Evolutionary conservation across 2,329 filamentous ascomycete species (phyloP).

Genomic region (Aspergillus pseudotamarii): DNA sequence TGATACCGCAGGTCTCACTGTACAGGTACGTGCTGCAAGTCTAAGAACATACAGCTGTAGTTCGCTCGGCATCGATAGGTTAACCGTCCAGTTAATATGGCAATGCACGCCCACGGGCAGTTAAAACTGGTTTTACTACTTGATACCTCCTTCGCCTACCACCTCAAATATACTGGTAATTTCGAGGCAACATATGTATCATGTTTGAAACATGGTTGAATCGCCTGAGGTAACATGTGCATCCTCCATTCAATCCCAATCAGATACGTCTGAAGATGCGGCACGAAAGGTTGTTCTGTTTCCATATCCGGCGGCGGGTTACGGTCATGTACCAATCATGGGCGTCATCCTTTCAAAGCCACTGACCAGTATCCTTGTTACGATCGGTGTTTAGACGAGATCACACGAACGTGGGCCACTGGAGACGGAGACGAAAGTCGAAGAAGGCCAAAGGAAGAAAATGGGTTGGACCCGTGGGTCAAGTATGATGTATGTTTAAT

Average conservation of each 20-base stretch:
- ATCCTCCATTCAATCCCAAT: neutral
- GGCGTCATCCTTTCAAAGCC: conserved; percentile 10
- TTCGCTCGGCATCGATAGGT: neutral
- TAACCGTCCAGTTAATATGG: neutral
- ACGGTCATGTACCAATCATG: conserved; percentile 5
- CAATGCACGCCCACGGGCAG: neutral
- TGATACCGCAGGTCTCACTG: neutral
- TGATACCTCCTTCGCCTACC: neutral
- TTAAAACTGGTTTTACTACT: neutral
- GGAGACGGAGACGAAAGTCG: conserved; percentile 12
- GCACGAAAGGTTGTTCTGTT: neutral
- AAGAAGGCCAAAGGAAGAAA: neutral
- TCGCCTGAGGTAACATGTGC: conserved; percentile 3
- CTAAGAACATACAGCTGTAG: neutral
- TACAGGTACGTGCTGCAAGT: neutral
- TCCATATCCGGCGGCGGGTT: conserved; percentile 1
- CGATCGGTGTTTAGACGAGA: conserved; percentile 12
- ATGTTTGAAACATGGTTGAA: conserved; percentile 6
- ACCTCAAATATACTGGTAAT: neutral
- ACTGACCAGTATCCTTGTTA: conserved; percentile 8
- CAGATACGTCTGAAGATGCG: neutral
- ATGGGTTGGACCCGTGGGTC: conserved; percentile 13
- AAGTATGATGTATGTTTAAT: conserved; percentile 6
- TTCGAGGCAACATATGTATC: conserved; percentile 1
- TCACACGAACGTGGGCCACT: conserved; percentile 18